Evolutionary conservation across 306 rosid species (phyloP).

Genomic region (Styphnolobium japonicum): DNA sequence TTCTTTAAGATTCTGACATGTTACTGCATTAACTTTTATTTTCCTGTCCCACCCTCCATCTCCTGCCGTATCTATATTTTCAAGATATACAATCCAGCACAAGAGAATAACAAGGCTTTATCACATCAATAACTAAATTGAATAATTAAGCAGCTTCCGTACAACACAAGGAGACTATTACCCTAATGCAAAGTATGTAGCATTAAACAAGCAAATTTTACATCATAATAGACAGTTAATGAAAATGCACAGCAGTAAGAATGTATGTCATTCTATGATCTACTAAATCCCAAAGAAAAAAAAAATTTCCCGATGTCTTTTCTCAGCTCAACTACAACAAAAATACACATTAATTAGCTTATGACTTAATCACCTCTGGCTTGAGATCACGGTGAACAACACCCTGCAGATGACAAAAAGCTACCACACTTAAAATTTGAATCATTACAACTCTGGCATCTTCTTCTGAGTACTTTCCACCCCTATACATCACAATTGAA

Average conservation of each 20-base stretch:
- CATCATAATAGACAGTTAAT: neutral
- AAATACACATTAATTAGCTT: neutral
- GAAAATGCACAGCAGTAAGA: neutral
- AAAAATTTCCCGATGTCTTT: neutral
- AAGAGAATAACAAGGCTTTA: neutral
- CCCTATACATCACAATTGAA: constrained; percentile 36
- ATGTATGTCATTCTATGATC: too few relatives aligned
- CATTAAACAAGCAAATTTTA: neutral
- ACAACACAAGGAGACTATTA: neutral
- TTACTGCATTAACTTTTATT: too few relatives aligned
- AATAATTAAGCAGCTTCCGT: neutral
- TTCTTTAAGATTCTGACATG: too few relatives aligned
- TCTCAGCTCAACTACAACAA: neutral
- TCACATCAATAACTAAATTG: neutral
- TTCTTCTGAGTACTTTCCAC: constrained; percentile 48
- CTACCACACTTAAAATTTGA: constrained; percentile 36
- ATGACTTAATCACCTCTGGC: constrained; percentile 52
- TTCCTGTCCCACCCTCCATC: too few relatives aligned
- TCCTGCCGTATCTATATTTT: too few relatives aligned
- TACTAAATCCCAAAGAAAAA: neutral
- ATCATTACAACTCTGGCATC: constrained; percentile 35
- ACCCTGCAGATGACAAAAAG: constrained; percentile 42
- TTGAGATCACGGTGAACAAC: constrained; percentile 55
- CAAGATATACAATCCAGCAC: too few relatives aligned
- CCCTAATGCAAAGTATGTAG: neutral